Evolutionary conservation across 2,329 filamentous ascomycete species (phyloP).

Genomic region (Pseudogymnoascus sp.): DNA sequence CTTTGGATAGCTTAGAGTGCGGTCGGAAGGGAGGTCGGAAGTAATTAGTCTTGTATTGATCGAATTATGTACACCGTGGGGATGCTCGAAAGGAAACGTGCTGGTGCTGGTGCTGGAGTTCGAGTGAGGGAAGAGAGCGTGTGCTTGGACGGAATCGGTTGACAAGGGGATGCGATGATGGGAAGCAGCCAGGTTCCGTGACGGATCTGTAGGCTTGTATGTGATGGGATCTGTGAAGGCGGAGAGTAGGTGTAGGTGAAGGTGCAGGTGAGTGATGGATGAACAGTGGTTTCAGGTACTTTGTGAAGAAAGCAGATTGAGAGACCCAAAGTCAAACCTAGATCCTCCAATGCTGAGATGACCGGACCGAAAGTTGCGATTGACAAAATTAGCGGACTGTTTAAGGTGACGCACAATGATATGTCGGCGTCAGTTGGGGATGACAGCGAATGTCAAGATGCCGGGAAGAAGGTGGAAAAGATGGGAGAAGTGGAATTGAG

Average conservation of each 20-base stretch:
- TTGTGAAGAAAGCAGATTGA: conserved; percentile 28
- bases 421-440: neutral
- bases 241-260: conserved; percentile 25
- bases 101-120: conserved; percentile 52
- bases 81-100: conserved; percentile 87
- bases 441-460: neutral
- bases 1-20: conserved; percentile 26
- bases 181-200: conserved; percentile 3
- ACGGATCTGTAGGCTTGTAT: conserved; percentile 12
- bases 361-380: neutral
- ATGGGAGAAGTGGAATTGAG: neutral
- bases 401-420: neutral
- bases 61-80: conserved; percentile 74
- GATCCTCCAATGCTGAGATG: conserved; percentile 20
- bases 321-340: conserved; percentile 30
- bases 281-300: conserved; percentile 22
- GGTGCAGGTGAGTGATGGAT: conserved; percentile 26
- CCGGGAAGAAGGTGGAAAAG: neutral
- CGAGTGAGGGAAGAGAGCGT: conserved; percentile 27
- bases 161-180: conserved; percentile 18
- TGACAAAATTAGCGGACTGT: neutral
- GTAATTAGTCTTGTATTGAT: conserved; percentile 47
- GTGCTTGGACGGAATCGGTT: conserved; percentile 28
- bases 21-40: conserved; percentile 37
- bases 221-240: conserved; percentile 14